Evolutionary conservation across 345 rosid species (phyloP).

Genomic region (Ceriops zippeliana): DNA sequence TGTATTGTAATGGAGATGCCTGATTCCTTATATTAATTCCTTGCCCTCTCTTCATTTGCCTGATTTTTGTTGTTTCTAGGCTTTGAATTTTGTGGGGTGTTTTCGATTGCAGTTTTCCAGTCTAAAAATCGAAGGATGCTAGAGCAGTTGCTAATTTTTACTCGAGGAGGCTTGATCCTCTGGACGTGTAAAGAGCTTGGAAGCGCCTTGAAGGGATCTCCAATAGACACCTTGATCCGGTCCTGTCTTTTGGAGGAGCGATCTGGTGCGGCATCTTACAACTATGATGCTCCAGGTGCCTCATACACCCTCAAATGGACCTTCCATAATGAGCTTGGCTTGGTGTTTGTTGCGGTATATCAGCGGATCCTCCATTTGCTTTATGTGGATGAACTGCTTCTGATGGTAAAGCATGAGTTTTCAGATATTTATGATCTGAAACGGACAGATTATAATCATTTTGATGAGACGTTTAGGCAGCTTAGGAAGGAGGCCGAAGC

Average conservation of each 20-base stretch:
- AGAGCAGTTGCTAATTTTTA: conserved; percentile 89
- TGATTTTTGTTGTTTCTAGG: not conserved
- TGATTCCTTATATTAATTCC: too few relatives aligned
- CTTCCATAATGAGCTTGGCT: conserved; percentile 90
- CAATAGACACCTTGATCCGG: conserved; percentile 79
- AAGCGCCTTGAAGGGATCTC: conserved; percentile 88
- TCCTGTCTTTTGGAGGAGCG: conserved; percentile 97
- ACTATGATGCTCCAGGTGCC: conserved; percentile 75
- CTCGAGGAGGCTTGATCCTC: conserved; percentile 95
- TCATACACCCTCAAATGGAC: conserved; percentile 96
- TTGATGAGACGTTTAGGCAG: conserved; percentile 86
- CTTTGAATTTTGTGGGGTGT: not conserved
- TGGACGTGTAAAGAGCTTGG: conserved; percentile 98
- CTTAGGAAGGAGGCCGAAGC: conserved; percentile 91
- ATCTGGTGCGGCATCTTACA: conserved; percentile 71
- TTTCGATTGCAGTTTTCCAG: conserved; percentile 25
- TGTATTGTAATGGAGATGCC: too few relatives aligned
- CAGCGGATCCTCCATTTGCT: conserved; percentile 87
- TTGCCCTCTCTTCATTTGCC: too few relatives aligned
- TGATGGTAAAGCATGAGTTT: conserved; percentile 69
- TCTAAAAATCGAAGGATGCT: conserved; percentile 52
- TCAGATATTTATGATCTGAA: conserved; percentile 78
- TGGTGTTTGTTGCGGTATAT: conserved; percentile 94
- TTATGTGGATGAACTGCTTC: conserved; percentile 87
- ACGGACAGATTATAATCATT: conserved; percentile 52